phyloP scores from a whole-genome alignment of 345 rosid genomes.

The Carallia pectinifolia region DNA sequence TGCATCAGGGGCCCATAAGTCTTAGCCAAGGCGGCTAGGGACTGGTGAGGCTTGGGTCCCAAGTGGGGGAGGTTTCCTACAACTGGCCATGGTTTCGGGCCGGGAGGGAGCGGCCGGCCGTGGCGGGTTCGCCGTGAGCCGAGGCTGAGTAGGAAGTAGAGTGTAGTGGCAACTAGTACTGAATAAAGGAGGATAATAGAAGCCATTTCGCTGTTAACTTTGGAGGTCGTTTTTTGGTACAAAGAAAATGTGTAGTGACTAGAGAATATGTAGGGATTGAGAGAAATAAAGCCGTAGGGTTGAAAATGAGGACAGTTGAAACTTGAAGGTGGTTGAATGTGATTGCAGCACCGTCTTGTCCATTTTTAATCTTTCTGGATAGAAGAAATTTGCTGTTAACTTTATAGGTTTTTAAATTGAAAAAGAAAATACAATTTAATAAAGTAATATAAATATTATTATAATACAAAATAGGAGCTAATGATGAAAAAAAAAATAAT shows the following conservation, averaged over 20 bases:
- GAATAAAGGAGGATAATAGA: conserved; percentile 5
- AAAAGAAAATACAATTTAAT: too few species aligned
- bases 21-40: conserved; percentile 51
- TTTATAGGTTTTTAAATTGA: too few species aligned
- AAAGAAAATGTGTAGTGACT: neutral
- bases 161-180: conserved; percentile 9
- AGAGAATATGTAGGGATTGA: too few species aligned
- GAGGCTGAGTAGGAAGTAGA: conserved; percentile 31
- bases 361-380: too few species aligned
- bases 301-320: too few species aligned
- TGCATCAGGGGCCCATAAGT: conserved; percentile 75
- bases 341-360: too few species aligned
- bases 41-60: conserved; percentile 72
- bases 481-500: too few species aligned
- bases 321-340: too few species aligned
- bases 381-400: too few species aligned
- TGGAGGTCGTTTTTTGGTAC: neutral
- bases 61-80: conserved; percentile 87
- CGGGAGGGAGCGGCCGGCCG: conserved; percentile 63
- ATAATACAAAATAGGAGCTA: too few species aligned
- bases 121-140: conserved; percentile 23
- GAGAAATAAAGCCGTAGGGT: too few species aligned
- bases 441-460: too few species aligned
- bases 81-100: conserved; percentile 86
- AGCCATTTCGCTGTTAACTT: neutral